Base-by-base conservation (phyloP, 768 basidiomycete species). In the Leccinellum rugosiceps region DNA sequence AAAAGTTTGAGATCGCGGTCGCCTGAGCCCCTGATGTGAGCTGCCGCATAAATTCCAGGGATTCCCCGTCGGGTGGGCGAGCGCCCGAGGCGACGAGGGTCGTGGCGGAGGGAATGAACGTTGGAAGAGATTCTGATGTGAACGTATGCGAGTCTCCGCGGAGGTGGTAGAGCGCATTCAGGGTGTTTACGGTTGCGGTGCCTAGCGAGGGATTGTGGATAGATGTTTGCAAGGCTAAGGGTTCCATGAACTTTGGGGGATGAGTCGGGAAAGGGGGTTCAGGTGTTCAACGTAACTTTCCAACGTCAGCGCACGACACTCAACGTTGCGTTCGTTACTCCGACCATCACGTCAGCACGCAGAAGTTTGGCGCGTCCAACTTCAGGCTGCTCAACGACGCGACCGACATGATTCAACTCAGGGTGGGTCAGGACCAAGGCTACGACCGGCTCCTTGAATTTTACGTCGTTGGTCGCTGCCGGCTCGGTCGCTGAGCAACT, bases 11-110 rank as follows among this genome's bases (percentile, higher is more conserved):
- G 35, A 65, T 47, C 13, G 83, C 80, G 2, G 77, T 70, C 2
- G 59, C 63, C 50, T 77, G 72, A 11, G 80, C 79, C 35, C 69
- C 63, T 14, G 65, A 58, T 4, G 76, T 77, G 50, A 85, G 74
- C 14, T 68, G 51, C 9, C 17, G 48, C 56, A 67, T 48, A 38
- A 59, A 64, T 15, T 53, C 34, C n/a, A 34, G 51, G 30, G 28
- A 46, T 34, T 48, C 34, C 35, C 49, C 28, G 23, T 62, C 51
- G 17, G 50, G 57, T 43, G 63, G 61, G 28, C 43, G 28, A 15
- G 6, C 17, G 15, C 45, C 49, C 6, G 56, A 43, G 41, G 55
- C 52, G 28, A 66, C 41, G 46, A 62, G 58, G 23, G 61, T 63
- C 17, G 50, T 51, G 25, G 47, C 52, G 28, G 51, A 52, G 1